These are phyloP conservation scores for Talaromyces adpressus DNA, from an alignment of 495 filamentous ascomycete genomes.

Conservation along the genomic window DNA sequence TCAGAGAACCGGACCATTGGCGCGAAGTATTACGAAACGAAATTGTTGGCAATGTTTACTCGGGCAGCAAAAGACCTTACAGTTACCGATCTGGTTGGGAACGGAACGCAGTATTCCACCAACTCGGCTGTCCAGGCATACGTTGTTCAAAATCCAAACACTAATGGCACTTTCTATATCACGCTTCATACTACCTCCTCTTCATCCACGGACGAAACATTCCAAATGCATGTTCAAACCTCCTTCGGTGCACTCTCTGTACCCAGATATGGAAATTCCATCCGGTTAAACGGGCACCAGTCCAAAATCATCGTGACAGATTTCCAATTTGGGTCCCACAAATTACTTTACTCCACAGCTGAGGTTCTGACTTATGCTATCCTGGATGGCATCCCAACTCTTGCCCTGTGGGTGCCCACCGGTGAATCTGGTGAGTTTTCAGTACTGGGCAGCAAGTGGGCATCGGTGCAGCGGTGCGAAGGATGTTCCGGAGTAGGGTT, in stretches of 20 bases:
- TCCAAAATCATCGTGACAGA: not conserved
- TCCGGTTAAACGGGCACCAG: not conserved
- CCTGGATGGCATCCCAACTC: not conserved
- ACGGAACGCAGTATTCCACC: not conserved
- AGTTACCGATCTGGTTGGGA: not conserved
- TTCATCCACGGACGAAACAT: not conserved
- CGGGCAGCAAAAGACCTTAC: constrained; percentile 16
- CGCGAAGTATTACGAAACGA: constrained; percentile 55
- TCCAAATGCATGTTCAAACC: not conserved
- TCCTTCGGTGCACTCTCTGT: not conserved
- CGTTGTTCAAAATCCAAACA: not conserved
- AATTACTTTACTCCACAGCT: not conserved
- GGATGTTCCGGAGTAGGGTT: not conserved
- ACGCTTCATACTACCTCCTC: not conserved
- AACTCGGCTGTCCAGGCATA: not conserved
- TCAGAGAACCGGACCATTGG: constrained; percentile 50
- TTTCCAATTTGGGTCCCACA: not conserved
- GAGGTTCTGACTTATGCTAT: not conserved
- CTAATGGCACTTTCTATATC: not conserved
- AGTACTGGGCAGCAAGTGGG: not conserved
- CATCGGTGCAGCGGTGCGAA: not conserved
- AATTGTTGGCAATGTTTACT: constrained; percentile 49
- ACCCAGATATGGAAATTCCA: not conserved
- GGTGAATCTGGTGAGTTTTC: not conserved
- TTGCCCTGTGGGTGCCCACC: not conserved